Evolutionary conservation across 2,329 filamentous ascomycete species (phyloP).

Genomic region (Hypoxylon sp.): DNA sequence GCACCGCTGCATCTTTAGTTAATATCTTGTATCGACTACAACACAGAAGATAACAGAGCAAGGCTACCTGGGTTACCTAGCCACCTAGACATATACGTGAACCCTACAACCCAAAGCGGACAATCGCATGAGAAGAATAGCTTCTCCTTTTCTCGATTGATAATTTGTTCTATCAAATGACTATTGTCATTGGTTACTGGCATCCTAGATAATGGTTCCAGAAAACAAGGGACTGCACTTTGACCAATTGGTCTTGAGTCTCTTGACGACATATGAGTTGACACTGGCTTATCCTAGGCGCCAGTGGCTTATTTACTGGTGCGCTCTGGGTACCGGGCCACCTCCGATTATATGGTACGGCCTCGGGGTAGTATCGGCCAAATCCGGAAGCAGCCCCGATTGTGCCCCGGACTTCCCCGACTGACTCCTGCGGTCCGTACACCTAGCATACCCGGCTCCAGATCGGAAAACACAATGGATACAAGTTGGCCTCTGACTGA

Average conservation of each 20-base stretch:
- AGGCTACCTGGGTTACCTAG: neutral
- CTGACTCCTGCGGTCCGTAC: too few relatives aligned
- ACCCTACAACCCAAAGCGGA: neutral
- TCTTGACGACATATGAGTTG: neutral
- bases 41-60: neutral
- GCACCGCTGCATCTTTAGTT: neutral
- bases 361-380: neutral
- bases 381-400: neutral
- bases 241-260: neutral
- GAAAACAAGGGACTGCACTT: neutral
- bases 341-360: neutral
- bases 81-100: neutral
- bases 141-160: neutral
- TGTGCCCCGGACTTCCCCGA: too few relatives aligned
- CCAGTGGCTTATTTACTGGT: neutral
- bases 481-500: neutral
- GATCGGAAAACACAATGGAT: neutral
- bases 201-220: too few relatives aligned
- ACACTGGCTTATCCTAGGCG: neutral
- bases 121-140: neutral
- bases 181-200: too few relatives aligned
- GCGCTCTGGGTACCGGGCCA: neutral
- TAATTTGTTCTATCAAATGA: too few relatives aligned
- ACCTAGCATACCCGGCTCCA: neutral
- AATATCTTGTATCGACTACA: neutral